These are phyloP conservation scores for Paecilomyces sp. DNA, from an alignment of 2,329 filamentous ascomycete genomes.

Conservation along the genomic window DNA sequence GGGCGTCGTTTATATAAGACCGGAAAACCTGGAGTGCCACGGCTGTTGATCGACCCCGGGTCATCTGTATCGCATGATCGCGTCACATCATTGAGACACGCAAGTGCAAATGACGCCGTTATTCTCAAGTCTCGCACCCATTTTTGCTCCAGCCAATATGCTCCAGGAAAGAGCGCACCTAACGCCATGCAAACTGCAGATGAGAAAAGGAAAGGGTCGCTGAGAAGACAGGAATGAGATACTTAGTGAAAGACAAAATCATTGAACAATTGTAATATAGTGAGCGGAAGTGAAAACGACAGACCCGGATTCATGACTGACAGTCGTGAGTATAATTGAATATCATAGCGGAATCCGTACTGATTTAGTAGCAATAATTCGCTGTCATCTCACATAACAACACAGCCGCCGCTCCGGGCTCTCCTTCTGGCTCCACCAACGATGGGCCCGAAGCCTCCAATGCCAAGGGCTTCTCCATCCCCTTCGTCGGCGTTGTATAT, in stretches of 20 bases:
- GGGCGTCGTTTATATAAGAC: not conserved
- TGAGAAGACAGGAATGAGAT: not conserved
- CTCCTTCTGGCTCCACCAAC: conserved; percentile 44
- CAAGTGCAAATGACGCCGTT: not conserved
- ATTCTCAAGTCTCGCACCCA: not conserved
- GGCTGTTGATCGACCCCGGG: not conserved
- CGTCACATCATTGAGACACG: not conserved
- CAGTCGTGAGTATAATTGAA: not conserved
- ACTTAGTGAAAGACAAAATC: not conserved
- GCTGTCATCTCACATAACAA: conserved; percentile 51
- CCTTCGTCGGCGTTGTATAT: conserved; percentile 77
- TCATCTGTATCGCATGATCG: not conserved
- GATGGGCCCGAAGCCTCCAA: conserved; percentile 27
- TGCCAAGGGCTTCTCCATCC: conserved; percentile 40
- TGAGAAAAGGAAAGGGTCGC: not conserved
- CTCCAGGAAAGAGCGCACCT: not conserved
- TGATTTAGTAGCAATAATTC: no score
- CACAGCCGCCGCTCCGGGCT: conserved; percentile 58
- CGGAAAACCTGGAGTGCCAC: not conserved
- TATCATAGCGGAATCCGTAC: not conserved
- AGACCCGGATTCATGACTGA: not conserved
- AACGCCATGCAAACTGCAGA: not conserved
- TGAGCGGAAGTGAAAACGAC: not conserved
- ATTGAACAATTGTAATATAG: not conserved
- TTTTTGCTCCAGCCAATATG: not conserved